phyloP scores from a whole-genome alignment of 2,329 filamentous ascomycete species.

The Colletotrichum eleusines region DNA sequence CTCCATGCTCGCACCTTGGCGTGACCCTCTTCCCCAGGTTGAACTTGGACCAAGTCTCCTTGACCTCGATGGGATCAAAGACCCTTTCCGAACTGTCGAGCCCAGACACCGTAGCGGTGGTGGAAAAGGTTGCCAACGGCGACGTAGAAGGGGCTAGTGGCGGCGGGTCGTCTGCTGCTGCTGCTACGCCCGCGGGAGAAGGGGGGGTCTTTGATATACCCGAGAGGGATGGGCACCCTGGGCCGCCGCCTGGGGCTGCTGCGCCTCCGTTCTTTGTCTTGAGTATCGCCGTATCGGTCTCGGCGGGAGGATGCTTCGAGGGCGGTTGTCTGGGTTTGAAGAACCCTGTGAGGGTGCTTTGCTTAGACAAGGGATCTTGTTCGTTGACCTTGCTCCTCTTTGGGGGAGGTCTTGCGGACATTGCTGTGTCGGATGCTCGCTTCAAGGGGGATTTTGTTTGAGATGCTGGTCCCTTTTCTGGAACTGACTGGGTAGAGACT shows the following conservation, averaged over 20 bases:
- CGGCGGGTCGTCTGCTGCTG: conserved; percentile 2
- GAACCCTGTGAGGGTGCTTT: conserved; percentile 80
- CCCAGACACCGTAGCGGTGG: conserved; percentile 1
- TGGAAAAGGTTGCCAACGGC: neutral
- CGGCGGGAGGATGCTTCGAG: neutral
- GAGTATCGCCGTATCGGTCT: conserved; percentile 3
- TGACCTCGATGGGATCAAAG: conserved; percentile 77
- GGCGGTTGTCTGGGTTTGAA: conserved; percentile 71
- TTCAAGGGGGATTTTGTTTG: conserved; percentile 39
- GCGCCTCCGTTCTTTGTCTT: conserved; percentile 3
- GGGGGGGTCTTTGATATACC: conserved; percentile 1
- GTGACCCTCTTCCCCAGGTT: conserved; percentile 76
- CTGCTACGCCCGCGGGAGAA: neutral
- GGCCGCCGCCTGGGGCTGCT: neutral
- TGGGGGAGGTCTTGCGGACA: conserved; percentile 46
- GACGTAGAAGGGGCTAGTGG: neutral
- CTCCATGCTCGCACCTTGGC: conserved; percentile 88
- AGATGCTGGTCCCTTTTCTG: conserved; percentile 25
- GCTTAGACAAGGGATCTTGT: conserved; percentile 48
- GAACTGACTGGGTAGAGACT: conserved; percentile 15
- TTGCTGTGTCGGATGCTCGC: conserved; percentile 38
- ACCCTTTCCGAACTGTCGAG: conserved; percentile 53
- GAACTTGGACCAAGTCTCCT: conserved; percentile 88
- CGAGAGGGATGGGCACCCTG: neutral
- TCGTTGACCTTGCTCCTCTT: conserved; percentile 53